A percentile compares a stretch with the other conserved stretches of the same genome.
Conservation (phyloP, 139 green algal species). For the Chara braunii region DNA sequence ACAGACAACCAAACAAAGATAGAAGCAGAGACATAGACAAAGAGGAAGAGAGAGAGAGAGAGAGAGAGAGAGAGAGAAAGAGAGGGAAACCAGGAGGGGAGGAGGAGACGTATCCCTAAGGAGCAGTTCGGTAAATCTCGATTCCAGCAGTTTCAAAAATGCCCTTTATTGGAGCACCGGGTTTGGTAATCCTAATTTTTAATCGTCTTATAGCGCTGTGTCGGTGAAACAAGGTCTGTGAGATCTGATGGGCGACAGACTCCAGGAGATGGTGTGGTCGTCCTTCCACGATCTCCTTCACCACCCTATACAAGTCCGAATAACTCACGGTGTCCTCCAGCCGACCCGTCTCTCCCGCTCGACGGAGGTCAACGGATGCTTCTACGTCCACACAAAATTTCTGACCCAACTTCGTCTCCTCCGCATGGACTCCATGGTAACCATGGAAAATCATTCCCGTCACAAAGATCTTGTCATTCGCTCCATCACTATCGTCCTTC, state of each 20-base stretch:
- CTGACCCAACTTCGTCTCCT: conserved; percentile 39
- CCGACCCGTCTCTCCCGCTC: conserved; percentile 23
- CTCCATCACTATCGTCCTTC: no score
- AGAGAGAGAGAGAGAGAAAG: no score
- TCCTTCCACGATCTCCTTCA: conserved; percentile 19
- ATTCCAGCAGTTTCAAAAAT: no score
- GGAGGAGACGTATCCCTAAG: no score
- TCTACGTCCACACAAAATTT: conserved; percentile 47
- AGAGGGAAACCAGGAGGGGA: no score
- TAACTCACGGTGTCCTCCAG: conserved; percentile 42
- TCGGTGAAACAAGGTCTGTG: not conserved
- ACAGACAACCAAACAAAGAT: no score
- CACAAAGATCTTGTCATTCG: conserved; percentile 39
- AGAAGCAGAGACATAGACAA: no score
- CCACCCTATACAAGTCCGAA: conserved; percentile 32
- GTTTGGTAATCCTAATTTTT: no score
- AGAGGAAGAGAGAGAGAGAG: no score
- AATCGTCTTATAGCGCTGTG: no score
- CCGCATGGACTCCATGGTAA: conserved; percentile 43
- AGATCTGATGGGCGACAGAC: not conserved
- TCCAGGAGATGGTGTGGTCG: conserved; percentile 6
- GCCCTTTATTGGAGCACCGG: no score
- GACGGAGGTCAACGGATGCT: conserved; percentile 1
- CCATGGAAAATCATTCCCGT: conserved; percentile 41
- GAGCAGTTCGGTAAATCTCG: no score